Evolutionary conservation across 225 moss, liverwort and hornwort genomes (phyloP), one percentile per base, ranked within the genome.

Genomic region (Bryum argenteum): DNA sequence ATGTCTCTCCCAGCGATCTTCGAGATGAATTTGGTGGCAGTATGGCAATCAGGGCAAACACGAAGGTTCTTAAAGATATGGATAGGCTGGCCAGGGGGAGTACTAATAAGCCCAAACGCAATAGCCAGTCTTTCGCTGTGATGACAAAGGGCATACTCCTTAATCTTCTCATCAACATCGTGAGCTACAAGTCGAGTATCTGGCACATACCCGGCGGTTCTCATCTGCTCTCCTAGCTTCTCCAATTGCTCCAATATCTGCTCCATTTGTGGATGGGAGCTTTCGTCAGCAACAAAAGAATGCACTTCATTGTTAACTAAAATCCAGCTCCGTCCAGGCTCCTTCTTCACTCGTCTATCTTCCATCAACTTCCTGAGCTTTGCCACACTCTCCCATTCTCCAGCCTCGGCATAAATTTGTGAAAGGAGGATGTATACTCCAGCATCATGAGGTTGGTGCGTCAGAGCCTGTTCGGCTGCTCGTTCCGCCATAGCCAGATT

Each of bases 71-170:
- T 80, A 14, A 76, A 76, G 41, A 80, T 56, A 55, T 21, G 80
- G 54, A 80, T 66, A 13, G 80, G 61, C 55, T 55, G 54, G 55
- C 80, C 80, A 9, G 55, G 71, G 20, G 71, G 61, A 24, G 75
- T 75, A 66, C 61, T 80, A 66, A 75, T 75, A 66, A 75, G 80
- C 12, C 80, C 75, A 11, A 80, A 71, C 17, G 71, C 80, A 40
- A 80, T 75, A 15, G 80, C 75, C 71, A 80, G 61, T 55, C 75
- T 71, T 66, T 80, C 80, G 38, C 80, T 80, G 61, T 80, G 80
- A 61, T 71, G 75, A 41, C 65, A 60, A 18, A 80, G 80, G 17
- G 54, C 39, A 11, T 61, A 40, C 39, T 75, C 66, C 66, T 80
- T 80, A 19, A 39, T 39, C 40, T 75, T 54, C 75, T 75, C 55